These are phyloP conservation scores for Pythium biforme DNA, from an alignment of 352 stramenopile genomes.

Conservation along the genomic window DNA sequence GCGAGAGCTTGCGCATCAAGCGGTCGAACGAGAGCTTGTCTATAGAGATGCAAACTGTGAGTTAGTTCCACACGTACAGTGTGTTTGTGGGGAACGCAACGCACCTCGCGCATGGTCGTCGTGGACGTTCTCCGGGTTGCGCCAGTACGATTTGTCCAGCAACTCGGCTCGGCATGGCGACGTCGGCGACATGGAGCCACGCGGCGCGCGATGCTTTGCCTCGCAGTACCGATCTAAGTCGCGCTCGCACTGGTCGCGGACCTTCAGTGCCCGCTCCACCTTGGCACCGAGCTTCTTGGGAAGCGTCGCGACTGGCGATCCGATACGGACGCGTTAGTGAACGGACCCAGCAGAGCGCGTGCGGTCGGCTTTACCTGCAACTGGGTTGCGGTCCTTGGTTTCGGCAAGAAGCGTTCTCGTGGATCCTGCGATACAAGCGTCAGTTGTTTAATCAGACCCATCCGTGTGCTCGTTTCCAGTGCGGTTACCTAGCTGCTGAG, in stretches of 20 bases:
- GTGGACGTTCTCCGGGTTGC: constrained; percentile 39
- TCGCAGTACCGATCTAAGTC: constrained; percentile 49
- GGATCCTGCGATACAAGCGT: neutral
- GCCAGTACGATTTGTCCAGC: constrained; percentile 29
- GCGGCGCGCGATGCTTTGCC: constrained; percentile 29
- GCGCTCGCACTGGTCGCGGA: constrained; percentile 54
- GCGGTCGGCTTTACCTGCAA: too few species aligned
- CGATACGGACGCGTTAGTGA: too few species aligned
- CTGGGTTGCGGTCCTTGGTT: neutral
- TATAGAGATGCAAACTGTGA: too few species aligned
- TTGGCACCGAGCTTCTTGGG: constrained; percentile 37
- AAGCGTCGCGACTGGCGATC: neutral
- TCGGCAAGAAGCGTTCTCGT: neutral
- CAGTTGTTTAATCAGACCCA: too few species aligned
- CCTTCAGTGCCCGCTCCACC: constrained; percentile 48
- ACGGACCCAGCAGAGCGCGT: too few species aligned
- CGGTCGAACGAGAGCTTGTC: constrained; percentile 58
- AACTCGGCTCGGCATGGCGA: constrained; percentile 13
- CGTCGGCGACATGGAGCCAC: neutral
- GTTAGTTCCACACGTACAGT: too few species aligned
- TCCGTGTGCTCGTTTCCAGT: too few species aligned
- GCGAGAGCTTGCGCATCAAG: constrained; percentile 60
- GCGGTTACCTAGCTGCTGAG: constrained; percentile 3
- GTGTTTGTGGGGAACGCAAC: neutral
- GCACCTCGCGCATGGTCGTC: constrained; percentile 39